phyloP scores from a whole-genome alignment of 768 basidiomycete species.

The Nevesoporus exiguus region DNA sequence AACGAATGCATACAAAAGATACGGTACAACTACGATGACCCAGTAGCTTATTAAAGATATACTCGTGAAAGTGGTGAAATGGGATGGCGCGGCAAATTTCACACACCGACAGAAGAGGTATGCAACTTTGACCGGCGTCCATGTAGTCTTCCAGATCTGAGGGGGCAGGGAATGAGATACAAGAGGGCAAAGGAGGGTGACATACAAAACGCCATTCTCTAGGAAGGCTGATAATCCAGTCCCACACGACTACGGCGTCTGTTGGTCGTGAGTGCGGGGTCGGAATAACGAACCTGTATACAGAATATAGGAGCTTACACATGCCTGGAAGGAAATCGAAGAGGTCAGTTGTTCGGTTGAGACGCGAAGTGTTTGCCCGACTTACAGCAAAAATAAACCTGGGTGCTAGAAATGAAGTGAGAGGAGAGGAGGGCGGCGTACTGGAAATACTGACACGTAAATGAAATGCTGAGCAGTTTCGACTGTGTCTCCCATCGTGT shows the following conservation, averaged over 20 bases:
- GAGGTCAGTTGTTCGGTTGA: conserved; percentile 28
- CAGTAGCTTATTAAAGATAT: conserved; percentile 54
- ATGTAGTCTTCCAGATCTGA: conserved; percentile 78
- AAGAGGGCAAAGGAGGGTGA: conserved; percentile 7
- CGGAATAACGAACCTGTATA: conserved; percentile 17
- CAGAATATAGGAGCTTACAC: conserved; percentile 45
- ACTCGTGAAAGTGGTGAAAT: not conserved
- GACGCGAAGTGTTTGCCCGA: conserved; percentile 25
- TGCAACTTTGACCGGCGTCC: conserved; percentile 81
- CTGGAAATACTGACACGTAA: conserved; percentile 49
- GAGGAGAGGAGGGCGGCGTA: not conserved
- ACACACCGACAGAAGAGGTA: conserved; percentile 81
- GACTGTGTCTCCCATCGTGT: conserved; percentile 42
- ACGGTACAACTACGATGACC: conserved; percentile 78
- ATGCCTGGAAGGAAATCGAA: conserved; percentile 48
- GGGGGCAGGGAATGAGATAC: not conserved
- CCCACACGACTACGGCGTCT: conserved; percentile 84
- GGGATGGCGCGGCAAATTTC: conserved; percentile 18
- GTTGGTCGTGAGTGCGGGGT: conserved; percentile 1
- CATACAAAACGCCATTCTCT: conserved; percentile 76
- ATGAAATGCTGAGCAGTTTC: conserved; percentile 71
- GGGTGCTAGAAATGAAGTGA: conserved; percentile 38
- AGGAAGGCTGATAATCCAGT: conserved; percentile 77
- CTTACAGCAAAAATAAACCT: conserved; percentile 85
- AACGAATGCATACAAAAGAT: conserved; percentile 73